Evolutionary conservation across 371 early-diverging fungal species (phyloP), one percentile per base, ranked within the genome.

Genomic region (Blastocladiella emersonii): DNA sequence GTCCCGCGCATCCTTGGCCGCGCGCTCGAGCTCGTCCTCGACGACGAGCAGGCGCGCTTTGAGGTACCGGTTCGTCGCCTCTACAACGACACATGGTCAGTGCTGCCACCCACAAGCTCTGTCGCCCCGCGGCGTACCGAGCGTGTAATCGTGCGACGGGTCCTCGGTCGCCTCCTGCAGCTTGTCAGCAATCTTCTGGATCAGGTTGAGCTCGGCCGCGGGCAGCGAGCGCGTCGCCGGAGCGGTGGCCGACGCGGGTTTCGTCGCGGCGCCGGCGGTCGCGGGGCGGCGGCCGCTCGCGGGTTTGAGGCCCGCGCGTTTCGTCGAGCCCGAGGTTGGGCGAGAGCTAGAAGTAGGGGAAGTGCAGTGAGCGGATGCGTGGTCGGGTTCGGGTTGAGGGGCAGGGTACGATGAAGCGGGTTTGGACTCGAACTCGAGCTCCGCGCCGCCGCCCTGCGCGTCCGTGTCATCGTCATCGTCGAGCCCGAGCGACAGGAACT

Each of bases 31-130:
- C 41, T 78, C 78, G 53, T 74, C 64, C 62, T 78, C 72, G 44
- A 78, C 30, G 13, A 74, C 72, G 8, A 64, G 66, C 32, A 78
- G 62, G 45, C 74, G 76, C 21, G 79, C 76, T 64, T 75, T 76
- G 12, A 78, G 63, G 30, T 77, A 69, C n/a, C 79, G 64, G 56
- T 67, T 70, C 15, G 72, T 70, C 19, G 76, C 70, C 57, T 76
- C 76, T 66, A 51, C 15, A n/a, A 0, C 0, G 48, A n/a, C 45
- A 10, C 45, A 21, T 5, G 45, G 3, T 44, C 21, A 19, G 10
- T 10, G 13, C 39, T 39, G 39, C 39, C 8, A 8, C 8, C 19
- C 21, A 19, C 1, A 1, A 5, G 19, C 6, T 19, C 1, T 1
- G 2, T 15, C 21, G n/a, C 10, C 15, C 15, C 1, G 2, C 4